Evolutionary conservation across 176 grass and related monocot species (phyloP).

Genomic region (Oryza brachyantha): DNA sequence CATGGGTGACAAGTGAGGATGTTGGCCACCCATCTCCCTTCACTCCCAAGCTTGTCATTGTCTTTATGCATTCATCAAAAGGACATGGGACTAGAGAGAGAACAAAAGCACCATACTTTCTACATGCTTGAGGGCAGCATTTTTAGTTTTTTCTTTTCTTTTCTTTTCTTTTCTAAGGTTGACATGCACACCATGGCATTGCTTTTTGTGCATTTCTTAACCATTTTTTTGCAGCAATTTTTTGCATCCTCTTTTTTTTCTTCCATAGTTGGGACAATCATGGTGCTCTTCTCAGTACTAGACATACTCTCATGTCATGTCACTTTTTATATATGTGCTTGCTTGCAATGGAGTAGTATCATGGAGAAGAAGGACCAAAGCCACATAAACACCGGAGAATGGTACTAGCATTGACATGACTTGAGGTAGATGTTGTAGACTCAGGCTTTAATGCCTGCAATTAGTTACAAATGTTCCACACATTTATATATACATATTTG

Average conservation of each 20-base stretch:
- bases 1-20: conserved; percentile 71
- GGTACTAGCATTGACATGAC: conserved; percentile 34
- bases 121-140: conserved; percentile 35
- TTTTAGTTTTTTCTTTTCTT: conserved; percentile 36
- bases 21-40: conserved; percentile 85
- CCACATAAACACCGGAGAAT: conserved; percentile 48
- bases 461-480: conserved; percentile 13
- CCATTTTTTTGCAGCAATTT: conserved; percentile 29
- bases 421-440: conserved; percentile 2
- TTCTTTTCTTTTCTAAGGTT: conserved; percentile 55
- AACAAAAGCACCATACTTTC: conserved; percentile 36
- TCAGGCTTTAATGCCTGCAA: conserved; percentile 10
- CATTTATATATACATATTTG: not conserved
- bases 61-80: conserved; percentile 59
- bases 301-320: conserved; percentile 27
- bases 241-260: not conserved
- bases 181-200: conserved; percentile 51
- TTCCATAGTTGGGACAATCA: conserved; percentile 33
- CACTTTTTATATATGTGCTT: conserved; percentile 32
- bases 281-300: conserved; percentile 31
- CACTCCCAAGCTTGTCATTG: conserved; percentile 94
- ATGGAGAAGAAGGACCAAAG: conserved; percentile 18
- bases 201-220: conserved; percentile 51
- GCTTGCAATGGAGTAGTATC: conserved; percentile 14
- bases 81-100: conserved; percentile 16